phyloP scores from a whole-genome alignment of 306 rosid species.

The Pterocarpus macrocarpus region DNA sequence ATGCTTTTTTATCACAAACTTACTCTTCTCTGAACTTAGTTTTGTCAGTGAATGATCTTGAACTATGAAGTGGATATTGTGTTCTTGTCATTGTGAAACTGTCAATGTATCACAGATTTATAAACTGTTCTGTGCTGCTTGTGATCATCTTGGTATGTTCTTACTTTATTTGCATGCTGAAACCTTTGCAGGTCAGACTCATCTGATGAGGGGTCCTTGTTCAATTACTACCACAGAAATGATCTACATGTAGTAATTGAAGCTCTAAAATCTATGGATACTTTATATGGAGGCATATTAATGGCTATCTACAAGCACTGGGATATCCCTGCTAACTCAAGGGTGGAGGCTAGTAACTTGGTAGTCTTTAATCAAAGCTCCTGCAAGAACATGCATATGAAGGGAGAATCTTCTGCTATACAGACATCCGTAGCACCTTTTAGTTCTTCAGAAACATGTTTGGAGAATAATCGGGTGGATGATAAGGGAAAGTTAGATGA shows the following conservation, averaged over 20 bases:
- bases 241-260: slow-evolving; percentile 74
- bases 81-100: slow-evolving; percentile 17
- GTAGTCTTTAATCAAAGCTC: slow-evolving; percentile 48
- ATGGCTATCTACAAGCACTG: slow-evolving; percentile 75
- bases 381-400: slow-evolving; percentile 41
- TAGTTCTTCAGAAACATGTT: slow-evolving; percentile 52
- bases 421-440: slow-evolving; percentile 47
- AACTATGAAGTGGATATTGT: slow-evolving; percentile 23
- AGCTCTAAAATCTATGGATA: slow-evolving; percentile 70
- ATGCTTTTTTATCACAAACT: slow-evolving; percentile 32
- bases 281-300: slow-evolving; percentile 67
- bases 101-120: slow-evolving; percentile 9
- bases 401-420: slow-evolving; percentile 48
- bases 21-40: slow-evolving; percentile 21
- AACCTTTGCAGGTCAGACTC: slow-evolving; percentile 79
- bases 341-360: slow-evolving; percentile 50
- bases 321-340: slow-evolving; percentile 59
- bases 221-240: slow-evolving; percentile 80
- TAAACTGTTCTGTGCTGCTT: slow-evolving; percentile 32
- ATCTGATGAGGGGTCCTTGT: slow-evolving; percentile 64
- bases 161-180: slow-evolving; percentile 50
- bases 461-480: slow-evolving; percentile 56
- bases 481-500: slow-evolving; percentile 55
- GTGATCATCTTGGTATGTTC: slow-evolving; percentile 41
- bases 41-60: slow-evolving; percentile 15